Evolutionary conservation across 768 basidiomycete genomes (phyloP).

Genomic region (Rhizopogon vinicolor): DNA sequence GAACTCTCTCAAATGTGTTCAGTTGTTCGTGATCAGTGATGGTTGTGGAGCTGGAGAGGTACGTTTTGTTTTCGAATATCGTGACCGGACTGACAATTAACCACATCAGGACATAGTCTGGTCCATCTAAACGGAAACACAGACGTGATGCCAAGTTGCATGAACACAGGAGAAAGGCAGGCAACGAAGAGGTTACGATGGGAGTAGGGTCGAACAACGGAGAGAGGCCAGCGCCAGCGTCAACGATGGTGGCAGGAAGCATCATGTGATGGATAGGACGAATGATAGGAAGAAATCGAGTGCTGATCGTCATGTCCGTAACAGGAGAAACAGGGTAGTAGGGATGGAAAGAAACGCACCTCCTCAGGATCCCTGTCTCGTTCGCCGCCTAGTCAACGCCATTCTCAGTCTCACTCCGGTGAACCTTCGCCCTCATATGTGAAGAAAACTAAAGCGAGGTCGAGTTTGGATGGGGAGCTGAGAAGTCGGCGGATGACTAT

Average conservation of each 20-base stretch:
- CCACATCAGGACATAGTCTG: no score
- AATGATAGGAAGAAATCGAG: not conserved
- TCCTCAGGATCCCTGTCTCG: not conserved
- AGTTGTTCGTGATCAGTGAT: constrained; percentile 65
- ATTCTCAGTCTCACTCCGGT: constrained; percentile 7
- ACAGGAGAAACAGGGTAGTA: constrained; percentile 5
- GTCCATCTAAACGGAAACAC: no score
- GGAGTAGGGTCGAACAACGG: not conserved
- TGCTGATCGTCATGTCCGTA: constrained; percentile 1
- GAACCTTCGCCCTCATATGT: constrained; percentile 6
- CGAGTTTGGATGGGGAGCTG: constrained; percentile 1
- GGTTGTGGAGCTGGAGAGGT: constrained; percentile 28
- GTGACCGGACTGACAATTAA: not conserved
- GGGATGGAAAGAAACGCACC: constrained; percentile 3
- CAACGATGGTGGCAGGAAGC: not conserved
- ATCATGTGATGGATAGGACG: no score
- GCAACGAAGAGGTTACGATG: not conserved
- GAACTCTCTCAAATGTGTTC: constrained; percentile 60
- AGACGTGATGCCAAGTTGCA: not conserved
- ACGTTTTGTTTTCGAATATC: not conserved
- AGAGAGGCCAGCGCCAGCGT: not conserved
- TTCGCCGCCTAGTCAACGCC: constrained; percentile 7
- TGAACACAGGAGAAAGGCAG: not conserved
- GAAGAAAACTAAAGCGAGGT: constrained; percentile 7
- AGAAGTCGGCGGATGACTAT: constrained; percentile 14